Conservation (phyloP, 441 rosid genomes). For the Adansonia madagascariensis region DNA sequence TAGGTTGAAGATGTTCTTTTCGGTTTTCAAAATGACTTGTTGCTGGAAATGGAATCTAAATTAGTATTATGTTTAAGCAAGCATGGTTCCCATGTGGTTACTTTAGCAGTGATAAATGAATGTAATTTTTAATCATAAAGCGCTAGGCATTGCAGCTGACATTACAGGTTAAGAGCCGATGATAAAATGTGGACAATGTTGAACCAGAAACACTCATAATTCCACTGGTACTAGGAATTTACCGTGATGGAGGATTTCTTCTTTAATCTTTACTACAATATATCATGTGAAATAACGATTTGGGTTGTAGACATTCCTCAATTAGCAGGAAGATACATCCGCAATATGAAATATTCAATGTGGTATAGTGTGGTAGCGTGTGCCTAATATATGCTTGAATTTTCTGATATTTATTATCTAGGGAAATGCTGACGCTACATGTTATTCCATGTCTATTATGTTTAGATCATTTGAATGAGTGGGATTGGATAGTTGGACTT, state of each 20-base stretch:
- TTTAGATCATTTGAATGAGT: background rate
- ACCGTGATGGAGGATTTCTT: background rate
- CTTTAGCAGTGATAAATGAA: background rate
- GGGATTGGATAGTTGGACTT: background rate
- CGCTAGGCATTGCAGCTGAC: background rate
- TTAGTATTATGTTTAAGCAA: background rate
- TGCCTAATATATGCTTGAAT: background rate
- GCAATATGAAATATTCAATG: background rate
- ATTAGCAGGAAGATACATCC: background rate
- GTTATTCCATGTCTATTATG: background rate
- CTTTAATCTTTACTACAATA: background rate
- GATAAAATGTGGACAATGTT: slow-evolving; percentile 10
- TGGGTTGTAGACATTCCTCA: background rate
- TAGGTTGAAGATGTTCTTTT: background rate
- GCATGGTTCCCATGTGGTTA: background rate
- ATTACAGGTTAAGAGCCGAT: background rate
- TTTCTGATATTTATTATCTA: background rate
- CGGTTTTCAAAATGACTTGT: background rate
- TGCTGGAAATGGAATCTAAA: background rate
- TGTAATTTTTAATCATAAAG: background rate
- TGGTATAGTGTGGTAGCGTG: background rate
- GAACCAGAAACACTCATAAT: background rate
- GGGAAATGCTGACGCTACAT: background rate
- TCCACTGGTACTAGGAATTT: background rate
- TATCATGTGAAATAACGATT: background rate